A percentile compares a stretch with the other conserved stretches of the same genome.
Evolutionary conservation across 2,329 filamentous ascomycete species (phyloP).

Genomic region (Fusarium sp.): DNA sequence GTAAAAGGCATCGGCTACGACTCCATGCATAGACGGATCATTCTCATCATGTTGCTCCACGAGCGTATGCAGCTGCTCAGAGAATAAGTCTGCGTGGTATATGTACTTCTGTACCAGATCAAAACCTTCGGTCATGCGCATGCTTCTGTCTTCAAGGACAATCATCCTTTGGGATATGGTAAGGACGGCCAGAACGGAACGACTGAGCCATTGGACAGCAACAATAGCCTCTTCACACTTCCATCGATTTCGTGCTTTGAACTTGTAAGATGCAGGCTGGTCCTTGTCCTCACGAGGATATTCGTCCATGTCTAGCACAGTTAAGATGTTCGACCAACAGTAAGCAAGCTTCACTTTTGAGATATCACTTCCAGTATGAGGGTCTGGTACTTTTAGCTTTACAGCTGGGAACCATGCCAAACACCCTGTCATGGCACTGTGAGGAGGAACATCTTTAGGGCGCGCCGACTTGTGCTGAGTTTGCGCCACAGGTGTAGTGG

Average conservation of each 20-base stretch:
- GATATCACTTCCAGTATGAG: constrained; percentile 72
- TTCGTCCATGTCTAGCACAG: constrained; percentile 88
- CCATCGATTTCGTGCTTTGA: constrained; percentile 88
- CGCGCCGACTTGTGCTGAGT: constrained; percentile 94
- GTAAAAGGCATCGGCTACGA: constrained; percentile 96
- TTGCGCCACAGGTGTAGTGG: constrained; percentile 94
- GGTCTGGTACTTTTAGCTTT: constrained; percentile 82
- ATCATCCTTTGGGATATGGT: constrained; percentile 95
- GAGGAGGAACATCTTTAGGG: constrained; percentile 89
- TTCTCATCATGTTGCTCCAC: constrained; percentile 91
- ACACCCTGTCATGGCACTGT: constrained; percentile 92
- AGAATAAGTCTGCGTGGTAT: constrained; percentile 91
- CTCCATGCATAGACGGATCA: constrained; percentile 90
- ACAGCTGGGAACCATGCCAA: constrained; percentile 98
- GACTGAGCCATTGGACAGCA: constrained; percentile 94
- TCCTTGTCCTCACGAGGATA: constrained; percentile 75
- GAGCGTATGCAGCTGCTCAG: constrained; percentile 82
- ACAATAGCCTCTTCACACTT: constrained; percentile 95
- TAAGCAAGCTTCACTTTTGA: constrained; percentile 92
- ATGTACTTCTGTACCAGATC: constrained; percentile 93
- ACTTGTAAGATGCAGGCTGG: constrained; percentile 81
- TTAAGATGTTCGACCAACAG: constrained; percentile 98
- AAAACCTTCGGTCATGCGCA: constrained; percentile 94
- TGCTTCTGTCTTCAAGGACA: constrained; percentile 87
- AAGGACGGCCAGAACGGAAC: constrained; percentile 89